Percentiles rank a stretch among this genome's conserved stretches.
Evolutionary conservation across 768 basidiomycete genomes (phyloP).

Genomic region (Suillus occidentalis): DNA sequence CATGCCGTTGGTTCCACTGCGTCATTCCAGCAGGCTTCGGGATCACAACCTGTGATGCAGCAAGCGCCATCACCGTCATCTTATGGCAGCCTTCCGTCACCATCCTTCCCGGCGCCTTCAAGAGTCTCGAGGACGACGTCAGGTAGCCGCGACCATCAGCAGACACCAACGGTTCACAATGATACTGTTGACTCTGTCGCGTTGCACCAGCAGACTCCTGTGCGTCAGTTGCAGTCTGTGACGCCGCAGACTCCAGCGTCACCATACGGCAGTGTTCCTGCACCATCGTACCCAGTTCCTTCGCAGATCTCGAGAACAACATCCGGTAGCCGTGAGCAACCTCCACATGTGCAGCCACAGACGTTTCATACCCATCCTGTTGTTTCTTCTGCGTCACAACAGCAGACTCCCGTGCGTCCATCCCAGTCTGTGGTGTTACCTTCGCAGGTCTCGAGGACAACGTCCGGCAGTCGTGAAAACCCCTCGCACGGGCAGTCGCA

Average conservation of each 20-base stretch:
- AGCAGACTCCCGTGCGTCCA: constrained; percentile 2
- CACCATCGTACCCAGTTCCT: neutral
- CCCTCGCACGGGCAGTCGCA: constrained; percentile 17
- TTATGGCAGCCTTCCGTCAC: constrained; percentile 19
- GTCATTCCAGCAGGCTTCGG: constrained; percentile 15
- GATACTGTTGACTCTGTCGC: constrained; percentile 11
- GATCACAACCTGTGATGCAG: neutral
- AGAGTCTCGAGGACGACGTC: constrained; percentile 24
- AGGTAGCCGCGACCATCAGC: constrained; percentile 23
- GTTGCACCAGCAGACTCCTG: constrained; percentile 16
- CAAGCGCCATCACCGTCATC: neutral
- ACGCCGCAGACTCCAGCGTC: neutral
- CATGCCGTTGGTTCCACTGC: constrained; percentile 11
- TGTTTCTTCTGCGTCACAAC: constrained; percentile 16
- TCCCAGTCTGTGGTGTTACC: constrained; percentile 2
- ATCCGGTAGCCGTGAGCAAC: constrained; percentile 25
- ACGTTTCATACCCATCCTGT: constrained; percentile 7
- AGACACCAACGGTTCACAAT: constrained; percentile 4
- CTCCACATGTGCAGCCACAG: constrained; percentile 15
- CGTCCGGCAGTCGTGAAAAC: constrained; percentile 23
- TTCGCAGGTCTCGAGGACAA: constrained; percentile 21
- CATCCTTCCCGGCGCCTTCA: constrained; percentile 27
- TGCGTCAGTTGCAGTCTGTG: neutral
- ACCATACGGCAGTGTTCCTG: neutral
- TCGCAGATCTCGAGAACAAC: constrained; percentile 21